Evolutionary conservation across 306 rosid species (phyloP), one percentile per base, ranked within the genome.

Genomic region (Geum urbanum): DNA sequence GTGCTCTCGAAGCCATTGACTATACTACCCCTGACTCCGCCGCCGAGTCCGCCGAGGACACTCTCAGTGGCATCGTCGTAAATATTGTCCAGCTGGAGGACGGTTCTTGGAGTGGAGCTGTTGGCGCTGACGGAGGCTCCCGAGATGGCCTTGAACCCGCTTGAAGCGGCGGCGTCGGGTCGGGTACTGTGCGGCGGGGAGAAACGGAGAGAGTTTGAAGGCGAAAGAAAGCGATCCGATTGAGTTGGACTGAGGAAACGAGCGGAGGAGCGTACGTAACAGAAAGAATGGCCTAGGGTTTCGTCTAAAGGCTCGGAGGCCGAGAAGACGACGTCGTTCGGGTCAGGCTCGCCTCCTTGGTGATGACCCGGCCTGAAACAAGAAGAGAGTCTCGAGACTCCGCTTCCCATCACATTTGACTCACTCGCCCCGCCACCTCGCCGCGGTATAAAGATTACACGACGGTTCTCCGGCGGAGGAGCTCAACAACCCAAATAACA

Each of bases 221-320:
- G 97, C 7, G 92, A 88, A 16, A 87, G 69, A 61, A 88, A 90
- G 44, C 97, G 98, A 91, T 94, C 94, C 71, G 97, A 90, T 74
- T 81, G 90, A 24, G 86, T 66, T 0, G 91, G 98, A 0, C 96
- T 88, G 76, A 88, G 76, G 50, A 92, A 92, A n/a, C 98, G 90
- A 11, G 86, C 80, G 1, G 98, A 94, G 69, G 90, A 87, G 74
- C 96, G 83, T 41, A 94, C 97, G 83, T 90, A 94, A 72, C 92
- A 89, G 84, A 94, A 94, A 45, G 98, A 94, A 74, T 94, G 98
- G 66, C 98, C 98, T 83, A 90, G 95, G 91, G 96, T 90, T 94
- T 91, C 97, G 71, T 94, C 98, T 14, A 90, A 63, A 0, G 95
- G 88, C 40, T 90, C 96, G 0, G 78, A 65, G 6, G 84, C 81